phyloP scores from a whole-genome alignment of 192 early-diverging fungal genomes.

The Entrophospora sp. region DNA sequence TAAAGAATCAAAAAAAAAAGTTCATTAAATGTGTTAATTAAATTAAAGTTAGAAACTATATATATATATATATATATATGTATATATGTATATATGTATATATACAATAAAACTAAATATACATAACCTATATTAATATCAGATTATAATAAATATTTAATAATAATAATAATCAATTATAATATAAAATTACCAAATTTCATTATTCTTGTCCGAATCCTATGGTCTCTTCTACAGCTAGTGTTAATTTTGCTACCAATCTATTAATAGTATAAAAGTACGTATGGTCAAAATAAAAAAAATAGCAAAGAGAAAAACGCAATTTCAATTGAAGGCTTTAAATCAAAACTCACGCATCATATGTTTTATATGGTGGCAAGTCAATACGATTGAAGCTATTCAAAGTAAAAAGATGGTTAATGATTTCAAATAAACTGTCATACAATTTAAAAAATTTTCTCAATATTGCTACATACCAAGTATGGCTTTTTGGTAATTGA shows the following conservation, averaged over 20 bases:
- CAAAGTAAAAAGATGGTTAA: neutral
- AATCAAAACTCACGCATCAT: slow-evolving; percentile 42
- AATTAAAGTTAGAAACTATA: too few species aligned
- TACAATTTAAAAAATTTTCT: too few species aligned
- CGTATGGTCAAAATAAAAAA: neutral
- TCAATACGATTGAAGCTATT: slow-evolving; percentile 96
- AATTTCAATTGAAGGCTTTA: neutral
- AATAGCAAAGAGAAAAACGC: slow-evolving; percentile 31
- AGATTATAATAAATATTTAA: too few species aligned
- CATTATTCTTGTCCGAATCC: slow-evolving; percentile 82
- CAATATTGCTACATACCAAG: slow-evolving; percentile 74
- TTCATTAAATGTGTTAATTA: too few species aligned
- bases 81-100: too few species aligned
- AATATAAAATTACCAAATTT: neutral
- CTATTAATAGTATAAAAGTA: neutral
- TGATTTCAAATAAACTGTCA: neutral
- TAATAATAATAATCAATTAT: too few species aligned
- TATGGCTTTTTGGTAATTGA: slow-evolving; percentile 88
- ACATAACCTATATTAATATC: too few species aligned
- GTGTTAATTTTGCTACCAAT: slow-evolving; percentile 64
- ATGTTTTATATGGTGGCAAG: slow-evolving; percentile 82
- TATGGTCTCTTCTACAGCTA: slow-evolving; percentile 94
- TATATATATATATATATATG: too few species aligned
- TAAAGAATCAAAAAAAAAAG: too few species aligned
- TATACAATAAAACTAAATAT: too few species aligned